A percentile compares a stretch with the other conserved stretches of the same genome.
Conservation (phyloP, 768 basidiomycete genomes). For the Termitomyces sp. region DNA sequence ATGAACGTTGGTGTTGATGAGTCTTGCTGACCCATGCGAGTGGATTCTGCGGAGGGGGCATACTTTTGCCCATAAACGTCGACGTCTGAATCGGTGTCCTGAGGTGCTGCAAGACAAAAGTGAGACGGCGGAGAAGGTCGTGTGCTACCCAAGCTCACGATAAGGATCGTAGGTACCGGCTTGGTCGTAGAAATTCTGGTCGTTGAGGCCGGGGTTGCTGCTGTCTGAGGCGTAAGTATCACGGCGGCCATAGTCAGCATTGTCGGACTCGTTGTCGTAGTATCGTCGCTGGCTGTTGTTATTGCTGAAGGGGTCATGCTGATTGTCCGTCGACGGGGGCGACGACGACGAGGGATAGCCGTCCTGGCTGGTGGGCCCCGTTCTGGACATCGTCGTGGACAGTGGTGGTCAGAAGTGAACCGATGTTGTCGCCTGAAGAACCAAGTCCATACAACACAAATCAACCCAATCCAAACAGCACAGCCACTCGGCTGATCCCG, state of each 20-base stretch:
- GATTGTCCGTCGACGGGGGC: slow-evolving; percentile 51
- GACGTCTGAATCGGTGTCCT: slow-evolving; percentile 82
- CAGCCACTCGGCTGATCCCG: slow-evolving; percentile 15
- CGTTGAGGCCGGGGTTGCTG: slow-evolving; percentile 60
- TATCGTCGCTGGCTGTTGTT: slow-evolving; percentile 45
- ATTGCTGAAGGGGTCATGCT: slow-evolving; percentile 63
- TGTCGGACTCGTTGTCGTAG: slow-evolving; percentile 77
- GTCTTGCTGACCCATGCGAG: slow-evolving; percentile 58
- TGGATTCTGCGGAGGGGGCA: slow-evolving; percentile 72
- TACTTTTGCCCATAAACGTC: slow-evolving; percentile 70
- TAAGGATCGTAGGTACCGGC: slow-evolving; percentile 61
- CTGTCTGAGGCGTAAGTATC: slow-evolving; percentile 71
- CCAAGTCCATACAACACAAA: slow-evolving; percentile 5
- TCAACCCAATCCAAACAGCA: slow-evolving; percentile 11
- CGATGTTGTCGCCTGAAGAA: slow-evolving; percentile 16
- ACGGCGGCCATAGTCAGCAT: slow-evolving; percentile 59
- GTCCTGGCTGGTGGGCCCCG: slow-evolving; percentile 56
- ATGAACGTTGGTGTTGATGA: slow-evolving; percentile 71
- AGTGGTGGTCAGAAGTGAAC: slow-evolving; percentile 19
- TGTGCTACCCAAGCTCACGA: slow-evolving; percentile 32
- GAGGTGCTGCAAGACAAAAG: slow-evolving; percentile 48
- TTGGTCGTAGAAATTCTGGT: slow-evolving; percentile 65
- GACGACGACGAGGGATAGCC: slow-evolving; percentile 64
- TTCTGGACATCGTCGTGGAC: slow-evolving; percentile 49
- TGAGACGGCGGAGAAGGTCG: slow-evolving; percentile 7